Percentiles rank a stretch among this genome's conserved stretches.
These are phyloP conservation scores for Botryotinia narcissicola DNA, from an alignment of 2,329 filamentous ascomycete species.

Conservation along the genomic window DNA sequence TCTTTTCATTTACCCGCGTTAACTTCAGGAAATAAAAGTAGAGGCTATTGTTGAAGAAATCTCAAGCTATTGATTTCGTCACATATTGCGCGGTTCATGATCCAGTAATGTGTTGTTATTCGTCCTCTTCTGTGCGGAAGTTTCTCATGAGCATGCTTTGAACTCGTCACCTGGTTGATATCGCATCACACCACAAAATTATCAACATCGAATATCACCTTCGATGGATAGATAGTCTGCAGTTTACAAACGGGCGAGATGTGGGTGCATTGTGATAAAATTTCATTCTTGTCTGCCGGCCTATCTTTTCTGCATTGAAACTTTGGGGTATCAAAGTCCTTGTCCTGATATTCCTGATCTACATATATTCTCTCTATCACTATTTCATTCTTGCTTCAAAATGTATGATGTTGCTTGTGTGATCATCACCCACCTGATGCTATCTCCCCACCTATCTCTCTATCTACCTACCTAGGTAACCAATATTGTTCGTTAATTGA, in stretches of 20 bases:
- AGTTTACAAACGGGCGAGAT: not conserved
- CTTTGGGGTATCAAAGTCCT: not conserved
- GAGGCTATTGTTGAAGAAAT: not conserved
- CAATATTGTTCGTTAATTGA: too few relatives aligned
- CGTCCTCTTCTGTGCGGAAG: not conserved
- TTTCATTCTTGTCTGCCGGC: not conserved
- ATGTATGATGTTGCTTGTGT: not conserved
- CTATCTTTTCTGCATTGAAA: not conserved
- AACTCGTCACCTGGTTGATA: not conserved
- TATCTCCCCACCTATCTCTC: not conserved
- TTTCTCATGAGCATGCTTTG: not conserved
- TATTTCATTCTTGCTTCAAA: not conserved
- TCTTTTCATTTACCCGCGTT: not conserved
- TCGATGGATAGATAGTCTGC: not conserved
- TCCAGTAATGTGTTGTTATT: not conserved
- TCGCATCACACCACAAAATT: not conserved
- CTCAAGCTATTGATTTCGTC: slow-evolving; percentile 1
- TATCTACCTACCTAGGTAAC: too few relatives aligned
- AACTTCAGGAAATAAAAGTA: not conserved
- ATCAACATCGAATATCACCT: not conserved
- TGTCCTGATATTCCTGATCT: not conserved
- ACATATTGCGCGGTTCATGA: not conserved
- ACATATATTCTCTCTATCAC: not conserved
- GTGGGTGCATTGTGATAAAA: not conserved
- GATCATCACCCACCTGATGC: not conserved